Evolutionary conservation across 129 eudicot genomes (phyloP), one percentile per base, ranked within the genome.

Genomic region (Chrysanthemum lavandulifolium): DNA sequence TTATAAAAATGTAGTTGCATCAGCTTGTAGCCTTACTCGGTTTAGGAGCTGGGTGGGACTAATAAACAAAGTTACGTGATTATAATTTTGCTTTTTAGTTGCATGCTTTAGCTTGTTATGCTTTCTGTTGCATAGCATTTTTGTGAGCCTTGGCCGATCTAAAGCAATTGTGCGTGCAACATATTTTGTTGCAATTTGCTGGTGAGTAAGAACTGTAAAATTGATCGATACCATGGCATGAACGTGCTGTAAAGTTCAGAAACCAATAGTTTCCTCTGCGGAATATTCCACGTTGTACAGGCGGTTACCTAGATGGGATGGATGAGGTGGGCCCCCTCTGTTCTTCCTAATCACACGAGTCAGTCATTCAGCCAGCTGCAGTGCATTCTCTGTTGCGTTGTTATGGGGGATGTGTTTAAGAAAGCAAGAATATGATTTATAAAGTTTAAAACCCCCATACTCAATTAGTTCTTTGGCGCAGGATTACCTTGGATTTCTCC

Each of bases 381-480:
- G 49, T 65, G 77, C 80, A 61, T 72, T 73, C 77, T 70, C 48
- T 63, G 71, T 67, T 72, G 91, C 77, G 83, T 53, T 78, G 36
- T 78, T 43, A 57, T 80, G 95, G 95, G 95, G 84, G 92, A 86
- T 86, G 71, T 79, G 65, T 82, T 80, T 78, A 62, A 76, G 66
- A 67, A 73, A 66, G 75, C 66, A 79, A 78, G 86, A 65, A 70
- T 71, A 73, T 77, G 75, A 73, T 72, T 61, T 76, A 80, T 78
- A 11, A 83, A 77, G 83, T 86, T 65, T 81, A 75, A 70, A 80
- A 84, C 84, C 90, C 91, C 88, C 90, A 53, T 83, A 75, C 86
- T 92, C 96, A 89, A 88, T 75, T 82, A 73, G 71, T 87, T 87
- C 84, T 89, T 92, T 92, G 95, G 76, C 96, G 91, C 98, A 92